Conservation (phyloP, 768 basidiomycete genomes). For the Artomyces pyxidatus region DNA sequence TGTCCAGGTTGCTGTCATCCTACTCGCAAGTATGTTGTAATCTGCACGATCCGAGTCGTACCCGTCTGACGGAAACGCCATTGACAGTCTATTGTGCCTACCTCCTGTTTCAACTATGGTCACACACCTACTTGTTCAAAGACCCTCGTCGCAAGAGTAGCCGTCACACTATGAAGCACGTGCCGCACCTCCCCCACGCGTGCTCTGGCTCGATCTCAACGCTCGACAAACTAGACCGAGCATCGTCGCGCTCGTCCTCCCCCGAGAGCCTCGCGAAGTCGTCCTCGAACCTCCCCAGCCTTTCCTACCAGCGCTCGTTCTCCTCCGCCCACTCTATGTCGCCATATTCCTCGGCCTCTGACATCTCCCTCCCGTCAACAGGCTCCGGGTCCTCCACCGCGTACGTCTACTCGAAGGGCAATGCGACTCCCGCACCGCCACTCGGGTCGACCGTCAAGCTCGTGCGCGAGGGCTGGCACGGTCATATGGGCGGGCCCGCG, state of each 20-base stretch:
- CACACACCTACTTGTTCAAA: conserved; percentile 66
- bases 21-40: conserved; percentile 58
- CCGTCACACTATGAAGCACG: conserved; percentile 6
- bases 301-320: neutral
- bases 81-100: conserved; percentile 64
- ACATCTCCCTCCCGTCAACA: conserved; percentile 7
- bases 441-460: conserved; percentile 15
- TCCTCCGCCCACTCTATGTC: neutral
- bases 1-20: conserved; percentile 60
- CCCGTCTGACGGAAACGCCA: too few species aligned
- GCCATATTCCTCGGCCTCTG: conserved; percentile 9
- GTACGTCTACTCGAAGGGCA: conserved; percentile 8
- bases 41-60: too few species aligned
- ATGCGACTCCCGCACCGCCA: conserved; percentile 7
- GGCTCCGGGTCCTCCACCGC: conserved; percentile 4
- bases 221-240: conserved; percentile 1
- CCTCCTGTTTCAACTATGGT: conserved; percentile 73
- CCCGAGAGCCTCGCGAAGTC: neutral
- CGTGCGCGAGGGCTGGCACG: conserved; percentile 10
- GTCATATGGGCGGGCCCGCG: conserved; percentile 5
- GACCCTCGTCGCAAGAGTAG: conserved; percentile 21
- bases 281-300: neutral
- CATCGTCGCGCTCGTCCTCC: neutral
- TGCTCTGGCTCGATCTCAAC: conserved; percentile 1
- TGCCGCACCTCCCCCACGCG: neutral